Base-by-base conservation (phyloP, 768 basidiomycete species). In the Tulasnella sp. region DNA sequence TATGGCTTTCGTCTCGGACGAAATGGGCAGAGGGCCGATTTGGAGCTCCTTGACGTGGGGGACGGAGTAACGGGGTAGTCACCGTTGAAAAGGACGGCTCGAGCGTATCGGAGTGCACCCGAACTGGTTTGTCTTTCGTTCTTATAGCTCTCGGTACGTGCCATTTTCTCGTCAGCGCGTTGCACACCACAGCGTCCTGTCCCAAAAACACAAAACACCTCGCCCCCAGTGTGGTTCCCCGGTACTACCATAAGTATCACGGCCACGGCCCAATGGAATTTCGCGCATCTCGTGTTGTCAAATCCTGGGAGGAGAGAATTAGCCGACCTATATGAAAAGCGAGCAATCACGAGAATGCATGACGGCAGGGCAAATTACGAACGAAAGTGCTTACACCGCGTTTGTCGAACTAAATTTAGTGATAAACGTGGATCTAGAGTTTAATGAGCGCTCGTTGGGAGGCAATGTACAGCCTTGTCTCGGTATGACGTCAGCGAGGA, bases 21-120 rank as follows among this genome's bases (percentile, higher is more conserved):
- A 73, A 1, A 73, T 73, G 0, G 72, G 72, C 1, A 73, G 72
- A 19, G 72, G 72, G 15, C 72, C 72, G 52, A 73, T 40, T 45
- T 45, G 40, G 34, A 73, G 40, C 49, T 73, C 72, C 52, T 73
- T 40, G 42, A 73, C 42, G 45, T 38, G 36, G 3, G 72, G 72
- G 22, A 36, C 40, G n/a, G 72, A 42, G 36, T 49, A 73, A 19
- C n/a, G n/a, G n/a, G n/a, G n/a, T n/a, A n/a, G n/a, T 40, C 72
- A 22, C 72, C 72, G 36, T 36, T 52, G 34, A 49, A 73, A 15
- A 73, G 38, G 39, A 73, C 31, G 9, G 52, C 72, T 37, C 72
- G 40, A 12, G 72, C 72, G 36, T 42, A 73, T n/a, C 72, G 72
- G 19, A 17, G 45, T n/a, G 9, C 9, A 42, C 42, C 42, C 17